Base-by-base conservation (phyloP, 305 asterid species). In the Solanum hybrid region DNA sequence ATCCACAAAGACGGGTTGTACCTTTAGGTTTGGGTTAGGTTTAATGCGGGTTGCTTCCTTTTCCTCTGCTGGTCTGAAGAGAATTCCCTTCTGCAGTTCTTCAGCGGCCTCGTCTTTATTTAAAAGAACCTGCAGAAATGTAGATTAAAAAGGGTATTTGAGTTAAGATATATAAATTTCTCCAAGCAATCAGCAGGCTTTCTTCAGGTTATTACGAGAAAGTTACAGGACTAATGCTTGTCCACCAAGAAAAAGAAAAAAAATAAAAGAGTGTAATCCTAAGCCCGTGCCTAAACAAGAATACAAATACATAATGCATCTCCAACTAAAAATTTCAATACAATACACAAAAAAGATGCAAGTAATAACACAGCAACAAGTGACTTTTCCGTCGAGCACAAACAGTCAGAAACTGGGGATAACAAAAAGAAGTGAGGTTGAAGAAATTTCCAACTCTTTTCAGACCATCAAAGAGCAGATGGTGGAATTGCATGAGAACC, bases 1-100 rank as follows among this genome's bases (percentile, higher is more conserved):
- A 87, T 96, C 97, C 83, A 96, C 91, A 90, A 97, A 97, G 89
- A 95, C 87, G 9, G 99, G 99, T 89, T 95, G 98, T 76, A 95
- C 88, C 93, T 94, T 95, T 38, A 96, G 94, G 90, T 92, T 91
- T 32, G 98, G 98, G 87, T 93, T 97, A 45, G 99, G 99, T 91
- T 93, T 96, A 41, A 97, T 92, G 90, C 98, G 98, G 32, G 91
- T 87, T 51, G 93, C 94, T 87, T 97, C 98, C 89, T 91, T 92
- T 70, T 89, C 95, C 32, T 92, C 97, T 14, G 93, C 87, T 65
- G 97, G 98, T 90, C 92, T 91, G 27, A 93, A 95, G 89, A 97
- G 94, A 89, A 93, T 93, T 13, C 98, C 92, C 90, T 93, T 95
- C 85, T 95, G 95, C 93, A 92, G 89, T 92, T 93, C 98, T 92